A percentile compares a stretch with the other conserved stretches of the same genome.
Evolutionary conservation across 768 basidiomycete genomes (phyloP).

Genomic region (Amanita fuliginea): DNA sequence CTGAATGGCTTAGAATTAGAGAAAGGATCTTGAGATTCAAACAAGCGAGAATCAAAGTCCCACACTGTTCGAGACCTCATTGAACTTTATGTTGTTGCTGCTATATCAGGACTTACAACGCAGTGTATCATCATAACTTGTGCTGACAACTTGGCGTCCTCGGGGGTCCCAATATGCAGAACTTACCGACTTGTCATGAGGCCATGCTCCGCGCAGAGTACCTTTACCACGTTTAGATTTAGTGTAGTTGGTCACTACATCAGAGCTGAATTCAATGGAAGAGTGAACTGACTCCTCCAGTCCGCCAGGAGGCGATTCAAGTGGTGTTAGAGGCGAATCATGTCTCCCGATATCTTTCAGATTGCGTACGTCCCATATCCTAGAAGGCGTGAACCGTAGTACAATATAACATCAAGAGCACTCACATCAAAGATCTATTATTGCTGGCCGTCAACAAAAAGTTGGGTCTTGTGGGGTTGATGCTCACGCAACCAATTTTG

Average conservation of each 20-base stretch:
- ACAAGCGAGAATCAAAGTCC: conserved; percentile 48
- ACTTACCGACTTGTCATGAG: conserved; percentile 67
- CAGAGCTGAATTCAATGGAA: conserved; percentile 26
- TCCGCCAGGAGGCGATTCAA: conserved; percentile 16
- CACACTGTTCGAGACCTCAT: conserved; percentile 41
- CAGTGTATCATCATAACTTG: conserved; percentile 73
- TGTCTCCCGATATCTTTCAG: conserved; percentile 31
- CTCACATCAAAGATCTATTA: conserved; percentile 57
- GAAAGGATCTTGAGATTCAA: conserved; percentile 38
- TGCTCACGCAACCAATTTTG: conserved; percentile 72
- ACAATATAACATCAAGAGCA: not conserved
- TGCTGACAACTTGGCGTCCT: conserved; percentile 71
- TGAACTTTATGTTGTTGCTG: not conserved
- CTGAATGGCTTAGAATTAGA: conserved; percentile 53
- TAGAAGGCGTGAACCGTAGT: conserved; percentile 16
- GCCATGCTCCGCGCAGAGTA: conserved; percentile 50
- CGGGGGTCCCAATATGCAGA: conserved; percentile 82
- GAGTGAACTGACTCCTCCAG: conserved; percentile 4
- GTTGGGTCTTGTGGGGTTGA: conserved; percentile 62
- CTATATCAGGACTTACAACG: conserved; percentile 36
- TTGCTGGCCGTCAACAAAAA: conserved; percentile 72
- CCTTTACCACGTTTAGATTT: conserved; percentile 42
- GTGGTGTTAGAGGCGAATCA: conserved; percentile 8
- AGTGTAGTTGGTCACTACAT: conserved; percentile 36
- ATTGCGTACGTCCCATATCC: conserved; percentile 76